Evolutionary conservation across 352 stramenopile genomes (phyloP), one percentile per base, ranked within the genome.

Genomic region (Globisporangium orthogonon): DNA sequence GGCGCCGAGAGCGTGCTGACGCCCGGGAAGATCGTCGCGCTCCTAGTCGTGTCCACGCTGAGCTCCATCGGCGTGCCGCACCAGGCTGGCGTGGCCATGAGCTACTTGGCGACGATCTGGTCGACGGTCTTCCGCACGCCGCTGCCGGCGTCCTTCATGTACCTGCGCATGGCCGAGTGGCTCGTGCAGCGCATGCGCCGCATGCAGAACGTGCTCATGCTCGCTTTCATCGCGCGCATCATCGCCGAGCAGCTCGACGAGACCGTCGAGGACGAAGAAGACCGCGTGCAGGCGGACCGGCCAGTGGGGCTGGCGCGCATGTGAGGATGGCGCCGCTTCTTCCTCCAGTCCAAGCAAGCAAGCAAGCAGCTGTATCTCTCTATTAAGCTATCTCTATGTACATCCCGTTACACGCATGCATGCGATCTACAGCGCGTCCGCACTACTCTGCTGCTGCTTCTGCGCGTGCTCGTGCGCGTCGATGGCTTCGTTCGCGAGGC

Each of bases 231-330:
- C 30, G 76, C 77, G 17, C 72, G 77, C 10, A 78, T 90, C 40
- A 71, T 89, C 52, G 79, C 76, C 7, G 79, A 89, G 55, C 75
- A 90, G 37, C 60, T 90, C 18, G 76, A 87, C 44, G 79, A 90
- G 73, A 83, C 77, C 0, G 68, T 76, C 15, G 75, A 88, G 58
- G 79, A 89, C 56, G 79, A 89, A 51, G 73, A 87, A 17, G 79
- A 90, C 28, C 73, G 77, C 40, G 65, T 45, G 10, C 70, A 66
- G 54, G 43, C 45, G 2, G 74, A 80, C 29, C 69, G 67, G 28
- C 63, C 71, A 45, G 63, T 79, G 37, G 68, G 68, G 30, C 63
- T 76, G 53, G 65, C 65, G 23, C 58, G 64, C 50, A 53, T 62
- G 33, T 62, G 47, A 57, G 15, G 37, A 15, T 0, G 35, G 2